Percentiles rank a stretch among this genome's conserved stretches.
phyloP scores from a whole-genome alignment of 805 yeast species.

The Ascoidea rubescens region DNA sequence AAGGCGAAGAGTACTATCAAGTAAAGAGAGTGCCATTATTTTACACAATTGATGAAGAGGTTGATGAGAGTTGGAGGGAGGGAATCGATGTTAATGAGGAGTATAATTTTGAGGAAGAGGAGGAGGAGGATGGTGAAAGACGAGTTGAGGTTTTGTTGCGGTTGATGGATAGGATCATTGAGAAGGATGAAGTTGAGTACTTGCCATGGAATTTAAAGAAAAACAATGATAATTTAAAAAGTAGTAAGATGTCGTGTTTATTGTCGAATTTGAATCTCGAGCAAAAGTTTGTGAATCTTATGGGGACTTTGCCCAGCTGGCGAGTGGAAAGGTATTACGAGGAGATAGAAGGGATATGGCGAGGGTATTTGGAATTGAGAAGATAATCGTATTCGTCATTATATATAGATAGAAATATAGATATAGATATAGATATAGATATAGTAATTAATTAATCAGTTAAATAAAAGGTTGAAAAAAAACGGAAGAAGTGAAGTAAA shows the following conservation, averaged over 20 bases:
- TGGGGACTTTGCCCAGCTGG: not conserved
- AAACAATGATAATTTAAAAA: too few species aligned
- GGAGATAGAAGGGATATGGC: too few species aligned
- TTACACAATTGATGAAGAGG: constrained; percentile 29
- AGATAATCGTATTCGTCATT: too few species aligned
- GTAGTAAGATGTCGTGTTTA: not conserved
- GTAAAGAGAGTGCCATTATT: constrained; percentile 44
- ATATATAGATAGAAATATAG: too few species aligned
- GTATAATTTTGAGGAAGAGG: constrained; percentile 27
- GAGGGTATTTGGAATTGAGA: too few species aligned
- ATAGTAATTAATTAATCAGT: too few species aligned
- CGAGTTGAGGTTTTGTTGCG: constrained; percentile 1
- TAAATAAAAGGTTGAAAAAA: too few species aligned
- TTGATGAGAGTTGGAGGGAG: constrained; percentile 25
- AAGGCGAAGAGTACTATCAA: constrained; percentile 13
- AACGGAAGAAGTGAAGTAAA: too few species aligned
- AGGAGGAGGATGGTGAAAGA: constrained; percentile 20
- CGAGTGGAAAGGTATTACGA: too few species aligned
- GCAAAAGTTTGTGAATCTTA: not conserved
- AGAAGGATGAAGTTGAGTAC: not conserved
- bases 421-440: too few species aligned
- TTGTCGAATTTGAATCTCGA: not conserved
- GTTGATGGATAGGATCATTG: not conserved
- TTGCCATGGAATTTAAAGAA: not conserved
- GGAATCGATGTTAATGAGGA: constrained; percentile 35